Conservation (phyloP, 164 flowering plant genomes). For the Aristolochia californica region DNA sequence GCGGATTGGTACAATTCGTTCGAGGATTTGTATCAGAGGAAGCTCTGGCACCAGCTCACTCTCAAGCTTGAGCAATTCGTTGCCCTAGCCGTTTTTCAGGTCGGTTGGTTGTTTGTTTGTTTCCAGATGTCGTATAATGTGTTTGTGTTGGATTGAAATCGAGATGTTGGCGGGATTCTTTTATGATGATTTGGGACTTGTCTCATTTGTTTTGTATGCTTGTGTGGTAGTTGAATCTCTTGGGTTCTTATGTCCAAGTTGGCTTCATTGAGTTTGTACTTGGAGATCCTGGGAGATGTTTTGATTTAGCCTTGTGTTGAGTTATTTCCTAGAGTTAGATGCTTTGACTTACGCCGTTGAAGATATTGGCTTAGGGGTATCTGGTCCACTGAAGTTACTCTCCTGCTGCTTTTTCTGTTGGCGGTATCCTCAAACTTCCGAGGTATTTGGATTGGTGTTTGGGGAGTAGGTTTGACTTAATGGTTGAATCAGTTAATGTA, state of each 20-base stretch:
- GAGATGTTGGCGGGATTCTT: no score
- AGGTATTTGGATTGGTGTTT: neutral
- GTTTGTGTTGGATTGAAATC: no score
- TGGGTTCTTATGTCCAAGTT: neutral
- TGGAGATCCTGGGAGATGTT: no score
- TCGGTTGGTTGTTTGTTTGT: neutral
- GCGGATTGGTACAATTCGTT: constrained; percentile 76
- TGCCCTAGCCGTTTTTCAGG: constrained; percentile 76
- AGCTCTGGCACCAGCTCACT: constrained; percentile 98
- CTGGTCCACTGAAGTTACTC: no score
- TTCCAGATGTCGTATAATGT: neutral
- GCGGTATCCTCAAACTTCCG: no score
- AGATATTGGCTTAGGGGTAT: no score
- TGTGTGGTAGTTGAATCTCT: neutral
- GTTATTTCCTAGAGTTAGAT: no score
- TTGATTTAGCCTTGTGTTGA: no score
- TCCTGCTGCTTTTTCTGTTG: no score
- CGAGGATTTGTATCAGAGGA: constrained; percentile 85
- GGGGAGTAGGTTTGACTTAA: neutral
- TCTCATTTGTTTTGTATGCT: neutral
- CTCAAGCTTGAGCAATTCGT: constrained; percentile 89
- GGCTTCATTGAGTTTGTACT: no score
- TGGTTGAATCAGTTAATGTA: neutral
- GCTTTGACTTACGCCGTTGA: no score
- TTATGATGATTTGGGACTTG: neutral